Conservation (phyloP, 768 basidiomycete genomes). For the Mycena polygramma region DNA sequence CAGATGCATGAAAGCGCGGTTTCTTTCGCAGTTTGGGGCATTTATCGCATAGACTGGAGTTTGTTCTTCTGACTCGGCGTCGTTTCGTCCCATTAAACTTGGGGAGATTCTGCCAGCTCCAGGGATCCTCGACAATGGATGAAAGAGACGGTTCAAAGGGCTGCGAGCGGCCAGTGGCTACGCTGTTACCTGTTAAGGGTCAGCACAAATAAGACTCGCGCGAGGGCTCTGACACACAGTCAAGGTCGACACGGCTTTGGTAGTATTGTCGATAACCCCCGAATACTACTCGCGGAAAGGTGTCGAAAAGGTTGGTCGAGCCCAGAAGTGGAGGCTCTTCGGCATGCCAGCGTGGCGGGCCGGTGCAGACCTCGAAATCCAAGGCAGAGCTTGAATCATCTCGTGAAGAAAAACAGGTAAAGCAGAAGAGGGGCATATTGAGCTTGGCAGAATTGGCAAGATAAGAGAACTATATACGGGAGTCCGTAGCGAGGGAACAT, state of each 20-base stretch:
- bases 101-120: conserved; percentile 33
- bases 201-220: background rate
- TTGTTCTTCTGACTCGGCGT: conserved; percentile 10
- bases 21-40: conserved; percentile 33
- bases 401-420: conserved; percentile 8
- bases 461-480: conserved; percentile 25
- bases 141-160: conserved; percentile 14
- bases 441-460: background rate
- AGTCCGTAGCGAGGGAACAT: conserved; percentile 10
- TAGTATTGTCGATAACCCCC: conserved; percentile 37
- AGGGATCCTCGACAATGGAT: conserved; percentile 30
- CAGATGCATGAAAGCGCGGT: conserved; percentile 22
- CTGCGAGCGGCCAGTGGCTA: background rate
- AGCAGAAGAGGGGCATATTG: conserved; percentile 23
- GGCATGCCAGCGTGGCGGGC: conserved; percentile 13
- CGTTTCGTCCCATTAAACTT: conserved; percentile 25
- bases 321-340: conserved; percentile 28
- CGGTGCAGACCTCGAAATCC: background rate
- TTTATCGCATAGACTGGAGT: conserved; percentile 14
- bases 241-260: background rate
- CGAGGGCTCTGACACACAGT: conserved; percentile 1
- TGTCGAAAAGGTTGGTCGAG: conserved; percentile 31
- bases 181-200: background rate
- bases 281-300: conserved; percentile 33
- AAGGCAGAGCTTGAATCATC: conserved; percentile 15